Evolutionary conservation across 1,284 basidiomycete genomes (phyloP), one percentile per base, ranked within the genome.

Genomic region (Trichosporon ovoides): DNA sequence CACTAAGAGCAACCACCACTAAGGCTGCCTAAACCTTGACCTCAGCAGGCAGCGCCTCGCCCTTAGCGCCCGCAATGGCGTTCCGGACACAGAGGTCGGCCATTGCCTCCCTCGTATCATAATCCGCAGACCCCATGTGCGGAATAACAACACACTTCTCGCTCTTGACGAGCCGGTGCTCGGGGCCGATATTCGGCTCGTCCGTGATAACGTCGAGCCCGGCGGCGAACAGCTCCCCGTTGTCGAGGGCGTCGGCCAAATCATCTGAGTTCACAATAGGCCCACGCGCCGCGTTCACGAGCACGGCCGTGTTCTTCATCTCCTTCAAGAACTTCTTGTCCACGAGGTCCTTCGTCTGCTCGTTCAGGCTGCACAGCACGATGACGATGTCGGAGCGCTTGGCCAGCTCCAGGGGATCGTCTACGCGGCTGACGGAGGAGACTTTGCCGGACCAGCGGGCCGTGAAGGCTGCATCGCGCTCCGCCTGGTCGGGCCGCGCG

Each of bases 171-270:
- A 97, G 77, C 1, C 88, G 86, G 73, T 98, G 91, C 66, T 89
- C 85, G 2, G 79, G 75, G 0, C 76, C 69, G 34, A 98, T 81
- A 49, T 87, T 78, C 0, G 95, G 95, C 75, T 98, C 95, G 33
- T 90, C 91, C 64, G 93, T 91, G 12, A 97, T 85, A 34, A 98
- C 95, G 74, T 98, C 95, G 7, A 98, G 70, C 0, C 91, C 95
- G 0, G 95, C 95, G 20, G 87, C 93, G 81, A 88, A 95, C 38
- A 98, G 88, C 82, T 85, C 85, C 2, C 83, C 83, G 61, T 86
- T 83, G 50, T 80, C 78, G 48, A 98, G 77, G 0, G 93, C 94
- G 59, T 82, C 84, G 1, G 87, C 87, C 10, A 98, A 82, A 10
- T 94, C 94, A 38, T 88, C 84, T 3, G 87, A 88, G 73, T 98